Evolutionary conservation across 768 basidiomycete genomes (phyloP).

Genomic region (Neoboletus magnificus): DNA sequence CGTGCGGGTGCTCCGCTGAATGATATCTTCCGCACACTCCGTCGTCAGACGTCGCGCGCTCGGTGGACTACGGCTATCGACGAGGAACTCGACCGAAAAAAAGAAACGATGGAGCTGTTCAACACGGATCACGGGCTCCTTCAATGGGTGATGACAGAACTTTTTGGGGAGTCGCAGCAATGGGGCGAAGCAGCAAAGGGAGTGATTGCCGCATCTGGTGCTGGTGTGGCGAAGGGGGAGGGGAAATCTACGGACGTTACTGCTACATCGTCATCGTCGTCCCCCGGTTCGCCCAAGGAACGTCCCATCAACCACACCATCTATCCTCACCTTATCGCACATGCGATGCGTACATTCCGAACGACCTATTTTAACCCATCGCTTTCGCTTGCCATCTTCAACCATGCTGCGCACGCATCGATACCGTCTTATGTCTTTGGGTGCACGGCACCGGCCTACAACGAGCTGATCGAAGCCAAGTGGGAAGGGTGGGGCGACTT

Average conservation of each 20-base stretch:
- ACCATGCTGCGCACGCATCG: slow-evolving; percentile 70
- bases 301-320: slow-evolving; percentile 54
- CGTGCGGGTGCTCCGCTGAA: slow-evolving; percentile 26
- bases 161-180: slow-evolving; percentile 58
- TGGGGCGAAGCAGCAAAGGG: slow-evolving; percentile 47
- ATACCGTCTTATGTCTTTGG: slow-evolving; percentile 84
- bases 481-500: slow-evolving; percentile 86
- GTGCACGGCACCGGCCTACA: slow-evolving; percentile 84
- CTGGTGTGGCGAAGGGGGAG: background rate
- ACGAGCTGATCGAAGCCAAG: slow-evolving; percentile 81
- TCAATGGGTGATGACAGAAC: slow-evolving; percentile 65
- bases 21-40: slow-evolving; percentile 56
- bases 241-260: background rate
- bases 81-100: slow-evolving; percentile 61
- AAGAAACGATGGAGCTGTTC: slow-evolving; percentile 71
- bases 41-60: slow-evolving; percentile 46
- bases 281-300: background rate
- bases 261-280: background rate
- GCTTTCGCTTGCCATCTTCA: slow-evolving; percentile 78
- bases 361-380: slow-evolving; percentile 77
- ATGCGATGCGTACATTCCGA: slow-evolving; percentile 75
- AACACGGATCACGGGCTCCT: slow-evolving; percentile 67
- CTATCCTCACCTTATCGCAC: slow-evolving; percentile 74
- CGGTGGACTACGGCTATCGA: slow-evolving; percentile 52
- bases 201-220: slow-evolving; percentile 29